phyloP scores from a whole-genome alignment of 768 basidiomycete species.

The Boletus pseudo-olivaceus region DNA sequence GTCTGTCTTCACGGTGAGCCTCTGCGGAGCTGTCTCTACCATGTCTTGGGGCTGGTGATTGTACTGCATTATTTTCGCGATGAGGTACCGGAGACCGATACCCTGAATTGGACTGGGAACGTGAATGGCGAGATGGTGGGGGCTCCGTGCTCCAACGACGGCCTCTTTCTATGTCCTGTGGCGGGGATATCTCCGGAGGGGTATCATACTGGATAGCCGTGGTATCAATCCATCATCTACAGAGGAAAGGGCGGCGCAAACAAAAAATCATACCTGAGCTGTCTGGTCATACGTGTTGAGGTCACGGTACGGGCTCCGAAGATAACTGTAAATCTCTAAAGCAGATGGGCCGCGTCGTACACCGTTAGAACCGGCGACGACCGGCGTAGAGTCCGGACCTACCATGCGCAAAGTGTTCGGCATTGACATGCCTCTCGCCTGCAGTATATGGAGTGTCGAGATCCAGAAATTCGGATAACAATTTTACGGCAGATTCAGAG shows the following conservation, averaged over 20 bases:
- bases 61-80: slow-evolving; percentile 2
- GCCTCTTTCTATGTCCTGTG: slow-evolving; percentile 22
- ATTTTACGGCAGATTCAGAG: slow-evolving; percentile 79
- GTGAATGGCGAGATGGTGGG: slow-evolving; percentile 22
- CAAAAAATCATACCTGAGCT: slow-evolving; percentile 59
- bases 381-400: slow-evolving; percentile 19
- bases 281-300: slow-evolving; percentile 76
- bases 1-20: not conserved
- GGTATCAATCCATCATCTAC: slow-evolving; percentile 7
- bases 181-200: slow-evolving; percentile 41
- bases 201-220: slow-evolving; percentile 53
- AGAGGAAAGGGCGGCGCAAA: not conserved
- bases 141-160: slow-evolving; percentile 28
- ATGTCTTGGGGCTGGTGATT: not conserved
- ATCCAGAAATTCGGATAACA: slow-evolving; percentile 87
- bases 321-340: slow-evolving; percentile 82
- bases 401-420: slow-evolving; percentile 96
- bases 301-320: slow-evolving; percentile 86
- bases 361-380: not conserved
- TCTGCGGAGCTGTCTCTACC: slow-evolving; percentile 8
- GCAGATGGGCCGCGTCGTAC: not conserved
- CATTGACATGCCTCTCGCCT: slow-evolving; percentile 60
- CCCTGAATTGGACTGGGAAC: slow-evolving; percentile 28
- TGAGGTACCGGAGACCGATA: slow-evolving; percentile 8
- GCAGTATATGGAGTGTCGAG: slow-evolving; percentile 57